Conservation (phyloP, 2,329 filamentous ascomycete genomes). For the Trichophyton mentagrophytes region DNA sequence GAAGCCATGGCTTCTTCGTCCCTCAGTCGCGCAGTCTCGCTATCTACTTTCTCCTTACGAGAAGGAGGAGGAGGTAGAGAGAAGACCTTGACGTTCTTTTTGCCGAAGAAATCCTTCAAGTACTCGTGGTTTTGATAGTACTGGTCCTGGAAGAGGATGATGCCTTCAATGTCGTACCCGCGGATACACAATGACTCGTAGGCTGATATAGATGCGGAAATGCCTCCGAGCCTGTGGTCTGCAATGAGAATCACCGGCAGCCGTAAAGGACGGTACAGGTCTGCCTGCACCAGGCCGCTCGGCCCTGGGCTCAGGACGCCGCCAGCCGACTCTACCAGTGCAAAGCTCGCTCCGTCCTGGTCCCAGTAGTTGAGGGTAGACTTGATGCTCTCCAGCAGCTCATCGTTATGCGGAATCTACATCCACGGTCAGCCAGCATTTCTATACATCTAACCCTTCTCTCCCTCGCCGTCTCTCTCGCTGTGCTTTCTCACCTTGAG, state of each 20-base stretch:
- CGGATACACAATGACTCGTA: constrained; percentile 66
- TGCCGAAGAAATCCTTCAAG: constrained; percentile 52
- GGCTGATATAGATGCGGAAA: constrained; percentile 65
- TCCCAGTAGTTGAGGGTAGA: constrained; percentile 26
- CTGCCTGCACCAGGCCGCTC: constrained; percentile 62
- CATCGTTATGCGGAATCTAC: constrained; percentile 40
- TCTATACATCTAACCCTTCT: not conserved
- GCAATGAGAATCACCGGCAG: constrained; percentile 61
- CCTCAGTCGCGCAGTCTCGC: constrained; percentile 24
- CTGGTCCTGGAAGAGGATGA: constrained; percentile 56
- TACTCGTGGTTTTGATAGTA: constrained; percentile 58
- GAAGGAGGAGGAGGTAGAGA: constrained; percentile 48
- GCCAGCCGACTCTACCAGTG: constrained; percentile 60
- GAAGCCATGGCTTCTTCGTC: constrained; percentile 47
- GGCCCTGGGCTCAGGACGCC: constrained; percentile 70
- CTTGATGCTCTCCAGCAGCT: constrained; percentile 40
- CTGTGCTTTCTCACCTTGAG: constrained; percentile 27
- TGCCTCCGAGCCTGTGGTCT: constrained; percentile 64
- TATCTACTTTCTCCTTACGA: constrained; percentile 20
- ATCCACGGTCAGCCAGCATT: constrained; percentile 4
- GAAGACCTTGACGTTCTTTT: constrained; percentile 45
- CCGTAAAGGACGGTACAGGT: constrained; percentile 63
- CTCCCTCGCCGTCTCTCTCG: not conserved
- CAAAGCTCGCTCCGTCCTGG: constrained; percentile 9
- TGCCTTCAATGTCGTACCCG: constrained; percentile 60